Evolutionary conservation across 176 grass and related monocot species (phyloP), one percentile per base, ranked within the genome.

Genomic region (Guadua angustifolia): DNA sequence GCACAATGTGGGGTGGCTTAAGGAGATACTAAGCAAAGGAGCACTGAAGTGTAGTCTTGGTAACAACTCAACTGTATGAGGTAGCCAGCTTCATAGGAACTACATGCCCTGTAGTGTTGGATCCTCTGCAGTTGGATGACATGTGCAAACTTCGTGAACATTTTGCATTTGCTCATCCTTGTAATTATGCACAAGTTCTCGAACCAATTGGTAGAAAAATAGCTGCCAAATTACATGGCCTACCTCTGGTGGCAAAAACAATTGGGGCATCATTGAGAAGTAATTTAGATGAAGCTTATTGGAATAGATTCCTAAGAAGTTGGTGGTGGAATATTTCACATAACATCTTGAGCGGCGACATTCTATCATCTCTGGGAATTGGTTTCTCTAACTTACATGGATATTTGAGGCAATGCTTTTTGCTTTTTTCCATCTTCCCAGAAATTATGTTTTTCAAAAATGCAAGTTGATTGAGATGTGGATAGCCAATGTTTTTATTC

Each of bases 401-500:
- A 26, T 12, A 75, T 86, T 47, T 87, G 57, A 75, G 84, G 59
- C 87, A 87, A n/a, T 93, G 87, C 67, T 82, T 90, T 78, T 2
- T 82, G 2, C 85, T 82, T 69, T 89, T 58, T 63, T 82, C 87
- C 0, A 42, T 93, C 9, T 93, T 33, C 91, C 87, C 6, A 87
- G 58, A 56, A 85, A 83, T 12, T 82, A 76, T 57, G 6, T 84
- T 5, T 81, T 89, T 29, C 35, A 46, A 5, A 93, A 90, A 66
- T 35, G 79, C 11, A 13, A 79, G 1, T 78, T 93, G 67, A 60
- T 90, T 0, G 76, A 90, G 1, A 93, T 90, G 84, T 93, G 91
- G 91, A 89, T 92, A 16, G 87, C 91, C 35, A 88, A 84, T 46
- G 66, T 82, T 77, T 92, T 86, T 14, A 8, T 89, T 66, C 44